phyloP scores from a whole-genome alignment of 208 protist species.

The Acanthamoeba triangularis region DNA sequence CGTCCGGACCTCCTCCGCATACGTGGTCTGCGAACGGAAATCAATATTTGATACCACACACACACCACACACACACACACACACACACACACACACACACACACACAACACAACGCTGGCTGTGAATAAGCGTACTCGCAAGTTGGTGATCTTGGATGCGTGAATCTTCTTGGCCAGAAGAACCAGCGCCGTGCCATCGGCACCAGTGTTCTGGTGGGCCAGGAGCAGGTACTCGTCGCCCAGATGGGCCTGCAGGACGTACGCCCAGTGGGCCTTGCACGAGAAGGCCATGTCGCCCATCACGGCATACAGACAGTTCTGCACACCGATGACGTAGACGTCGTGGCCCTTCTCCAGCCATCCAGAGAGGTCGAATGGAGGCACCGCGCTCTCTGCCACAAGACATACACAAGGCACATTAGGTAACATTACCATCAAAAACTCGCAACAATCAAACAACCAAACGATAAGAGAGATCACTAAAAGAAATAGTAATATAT shows the following conservation, averaged over 20 bases:
- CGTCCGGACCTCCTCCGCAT: conserved; percentile 16
- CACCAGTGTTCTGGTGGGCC: conserved; percentile 6
- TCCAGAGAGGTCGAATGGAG: conserved; percentile 27
- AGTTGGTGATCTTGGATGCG: conserved; percentile 44
- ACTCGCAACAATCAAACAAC: too few relatives aligned
- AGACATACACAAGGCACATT: neutral
- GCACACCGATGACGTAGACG: conserved; percentile 60
- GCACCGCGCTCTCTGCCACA: neutral
- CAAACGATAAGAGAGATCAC: too few relatives aligned
- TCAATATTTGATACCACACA: too few relatives aligned
- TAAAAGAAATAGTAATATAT: neutral
- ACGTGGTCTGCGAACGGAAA: neutral
- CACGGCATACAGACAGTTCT: conserved; percentile 62
- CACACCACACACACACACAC: too few relatives aligned
- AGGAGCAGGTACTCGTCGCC: conserved; percentile 60
- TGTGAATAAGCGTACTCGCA: neutral
- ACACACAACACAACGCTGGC: neutral
- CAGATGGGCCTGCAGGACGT: conserved; percentile 58
- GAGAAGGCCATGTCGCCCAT: conserved; percentile 32
- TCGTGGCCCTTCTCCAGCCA: conserved; percentile 74
- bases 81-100: too few relatives aligned
- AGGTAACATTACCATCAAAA: neutral
- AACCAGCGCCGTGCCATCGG: conserved; percentile 66
- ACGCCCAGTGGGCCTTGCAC: conserved; percentile 72
- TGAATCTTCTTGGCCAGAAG: neutral